Base-by-base conservation (phyloP, 2,329 filamentous ascomycete species). In the Didymella exigua region DNA sequence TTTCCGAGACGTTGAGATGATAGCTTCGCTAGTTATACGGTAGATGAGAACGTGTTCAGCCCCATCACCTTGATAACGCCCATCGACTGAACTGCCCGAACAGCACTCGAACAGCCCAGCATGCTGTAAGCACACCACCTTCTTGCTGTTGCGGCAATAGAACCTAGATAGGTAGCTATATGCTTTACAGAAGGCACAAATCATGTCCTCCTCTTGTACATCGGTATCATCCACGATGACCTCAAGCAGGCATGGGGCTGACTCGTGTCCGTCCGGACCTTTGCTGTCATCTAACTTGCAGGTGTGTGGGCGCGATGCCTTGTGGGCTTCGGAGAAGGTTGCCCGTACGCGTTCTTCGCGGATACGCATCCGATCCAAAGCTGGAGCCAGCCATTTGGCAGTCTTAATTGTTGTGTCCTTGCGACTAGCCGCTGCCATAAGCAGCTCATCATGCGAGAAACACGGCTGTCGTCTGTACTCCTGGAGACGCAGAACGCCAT, bases 391-490 rank as follows among this genome's bases (percentile, higher is more conserved):
- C 95, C 95, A 99, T 76, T 95, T 96, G 1, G 95, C 91, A 2
- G 91, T 97, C 65, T 91, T 90, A 52, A 99, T 98, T 0, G 86
- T 87, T 2, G 87, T 84, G 63, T 92, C 88, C 40, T 79, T 66
- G 86, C 70, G 89, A 61, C 91, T 87, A 6, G 93, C 91, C 7
- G 95, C 95, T 2, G 93, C 97, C 78, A 96, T 88, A 3, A 99
- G 81, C 19, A 99, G 79, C 73, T 99, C 95, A 67, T 99, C 95
- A 63, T 99, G 95, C 0, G 93, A 98, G 74, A 99, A 99, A 74
- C 95, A 98, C 1, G 95, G 92, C 61, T 97, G 93, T 51, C 93
- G 86, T 51, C 93, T 85, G 74, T 97, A 99, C 44, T 88, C 84
- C 65, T 95, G 91, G 26, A 98, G 80, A 61, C 93, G 84, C 66